Conservation (phyloP, 768 basidiomycete species). For the Leccinum olivaceopallidum region DNA sequence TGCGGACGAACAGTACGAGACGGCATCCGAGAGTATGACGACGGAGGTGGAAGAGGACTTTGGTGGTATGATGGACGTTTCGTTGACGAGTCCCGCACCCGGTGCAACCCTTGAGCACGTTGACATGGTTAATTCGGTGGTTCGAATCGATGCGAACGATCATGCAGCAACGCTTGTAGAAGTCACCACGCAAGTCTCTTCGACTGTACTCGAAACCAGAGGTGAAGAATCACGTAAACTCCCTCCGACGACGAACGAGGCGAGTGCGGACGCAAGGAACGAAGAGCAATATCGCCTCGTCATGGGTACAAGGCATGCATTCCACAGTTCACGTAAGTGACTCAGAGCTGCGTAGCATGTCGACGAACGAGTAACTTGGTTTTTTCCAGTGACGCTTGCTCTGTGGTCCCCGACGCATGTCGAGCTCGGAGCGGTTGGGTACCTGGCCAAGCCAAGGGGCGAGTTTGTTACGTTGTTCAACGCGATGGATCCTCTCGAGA, state of each 20-base stretch:
- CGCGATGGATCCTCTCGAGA: conserved; percentile 53
- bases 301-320: conserved; percentile 53
- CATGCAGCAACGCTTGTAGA: conserved; percentile 13
- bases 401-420: conserved; percentile 70
- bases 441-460: conserved; percentile 65
- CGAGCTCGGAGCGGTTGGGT: conserved; percentile 73
- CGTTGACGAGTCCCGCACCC: conserved; percentile 20
- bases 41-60: conserved; percentile 14
- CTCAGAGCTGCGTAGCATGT: background rate
- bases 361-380: background rate
- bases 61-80: conserved; percentile 18
- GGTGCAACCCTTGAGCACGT: background rate
- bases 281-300: conserved; percentile 71
- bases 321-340: conserved; percentile 63
- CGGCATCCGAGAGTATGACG: conserved; percentile 28
- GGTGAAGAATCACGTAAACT: conserved; percentile 23
- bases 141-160: conserved; percentile 6
- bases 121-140: background rate
- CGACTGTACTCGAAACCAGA: background rate
- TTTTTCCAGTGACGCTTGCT: conserved; percentile 54
- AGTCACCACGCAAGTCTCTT: conserved; percentile 16
- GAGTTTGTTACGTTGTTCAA: conserved; percentile 74
- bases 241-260: conserved; percentile 38
- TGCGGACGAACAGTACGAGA: conserved; percentile 28
- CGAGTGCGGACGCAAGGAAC: conserved; percentile 45